phyloP scores from a whole-genome alignment of 768 basidiomycete genomes.

The Pleurotus ostreatus region DNA sequence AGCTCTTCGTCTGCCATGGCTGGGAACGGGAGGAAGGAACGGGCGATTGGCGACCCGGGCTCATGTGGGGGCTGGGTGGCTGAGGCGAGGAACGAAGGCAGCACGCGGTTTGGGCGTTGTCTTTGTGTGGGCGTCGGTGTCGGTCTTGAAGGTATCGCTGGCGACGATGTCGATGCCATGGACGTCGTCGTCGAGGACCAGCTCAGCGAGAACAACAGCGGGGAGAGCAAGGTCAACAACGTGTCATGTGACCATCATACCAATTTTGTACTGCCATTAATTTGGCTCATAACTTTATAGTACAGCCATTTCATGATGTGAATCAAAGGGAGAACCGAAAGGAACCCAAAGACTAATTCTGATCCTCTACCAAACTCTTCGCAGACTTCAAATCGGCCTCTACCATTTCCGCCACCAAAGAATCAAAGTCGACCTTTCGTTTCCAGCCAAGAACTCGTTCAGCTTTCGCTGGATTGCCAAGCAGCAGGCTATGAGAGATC shows the following conservation, averaged over 20 bases:
- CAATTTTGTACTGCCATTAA: no score
- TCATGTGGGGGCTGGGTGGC: background rate
- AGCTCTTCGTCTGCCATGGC: conserved; percentile 13
- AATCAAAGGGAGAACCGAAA: conserved; percentile 15
- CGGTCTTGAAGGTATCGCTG: background rate
- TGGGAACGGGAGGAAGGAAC: conserved; percentile 1
- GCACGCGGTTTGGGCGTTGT: conserved; percentile 6
- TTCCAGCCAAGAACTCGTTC: conserved; percentile 89
- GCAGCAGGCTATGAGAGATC: conserved; percentile 53
- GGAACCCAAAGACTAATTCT: conserved; percentile 50
- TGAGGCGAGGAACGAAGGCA: conserved; percentile 6
- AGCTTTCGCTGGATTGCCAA: conserved; percentile 88
- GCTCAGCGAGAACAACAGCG: background rate
- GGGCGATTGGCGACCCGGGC: background rate
- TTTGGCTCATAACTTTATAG: no score
- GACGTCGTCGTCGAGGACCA: background rate
- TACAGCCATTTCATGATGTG: no score
- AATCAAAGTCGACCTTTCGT: conserved; percentile 77
- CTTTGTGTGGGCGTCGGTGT: background rate
- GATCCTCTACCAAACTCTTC: conserved; percentile 74
- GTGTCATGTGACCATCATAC: conserved; percentile 1
- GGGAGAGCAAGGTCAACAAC: background rate
- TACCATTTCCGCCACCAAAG: conserved; percentile 92
- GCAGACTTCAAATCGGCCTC: conserved; percentile 73
- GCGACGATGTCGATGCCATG: conserved; percentile 2